phyloP scores from a whole-genome alignment of 179 eudicot species.

The Gypsophila paniculata region DNA sequence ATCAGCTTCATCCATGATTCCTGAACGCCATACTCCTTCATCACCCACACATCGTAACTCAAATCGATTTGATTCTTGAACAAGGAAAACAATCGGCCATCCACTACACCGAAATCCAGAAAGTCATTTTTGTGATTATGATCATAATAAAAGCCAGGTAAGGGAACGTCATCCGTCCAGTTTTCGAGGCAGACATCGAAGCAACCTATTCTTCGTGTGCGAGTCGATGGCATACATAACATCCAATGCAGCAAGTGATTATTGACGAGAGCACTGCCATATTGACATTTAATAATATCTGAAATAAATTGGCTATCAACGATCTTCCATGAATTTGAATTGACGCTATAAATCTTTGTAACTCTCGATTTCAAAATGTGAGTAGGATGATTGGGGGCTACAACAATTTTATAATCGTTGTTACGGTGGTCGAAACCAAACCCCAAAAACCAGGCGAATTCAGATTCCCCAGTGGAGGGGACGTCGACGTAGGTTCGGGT shows the following conservation, averaged over 20 bases:
- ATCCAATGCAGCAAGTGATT: slow-evolving; percentile 12
- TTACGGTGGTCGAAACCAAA: background rate
- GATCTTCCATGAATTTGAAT: background rate
- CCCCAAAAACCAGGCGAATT: background rate
- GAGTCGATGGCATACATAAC: background rate
- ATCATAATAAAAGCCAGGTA: background rate
- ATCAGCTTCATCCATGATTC: slow-evolving; percentile 9
- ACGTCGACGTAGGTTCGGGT: background rate
- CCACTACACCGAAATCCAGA: background rate
- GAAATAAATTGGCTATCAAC: background rate
- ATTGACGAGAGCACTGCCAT: background rate
- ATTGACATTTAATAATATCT: background rate
- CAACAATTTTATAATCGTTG: background rate
- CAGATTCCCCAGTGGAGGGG: background rate
- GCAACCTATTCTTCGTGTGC: background rate
- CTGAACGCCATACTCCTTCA: slow-evolving; percentile 15
- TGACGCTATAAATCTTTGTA: background rate
- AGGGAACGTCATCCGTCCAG: background rate
- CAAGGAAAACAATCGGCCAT: background rate
- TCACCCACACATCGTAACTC: slow-evolving; percentile 3
- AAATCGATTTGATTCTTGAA: background rate
- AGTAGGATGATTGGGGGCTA: background rate
- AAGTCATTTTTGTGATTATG: background rate
- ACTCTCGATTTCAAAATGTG: background rate
- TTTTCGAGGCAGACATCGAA: background rate